Evolutionary conservation across 352 stramenopile genomes (phyloP).

Genomic region (Globisporangium acanthophoron): DNA sequence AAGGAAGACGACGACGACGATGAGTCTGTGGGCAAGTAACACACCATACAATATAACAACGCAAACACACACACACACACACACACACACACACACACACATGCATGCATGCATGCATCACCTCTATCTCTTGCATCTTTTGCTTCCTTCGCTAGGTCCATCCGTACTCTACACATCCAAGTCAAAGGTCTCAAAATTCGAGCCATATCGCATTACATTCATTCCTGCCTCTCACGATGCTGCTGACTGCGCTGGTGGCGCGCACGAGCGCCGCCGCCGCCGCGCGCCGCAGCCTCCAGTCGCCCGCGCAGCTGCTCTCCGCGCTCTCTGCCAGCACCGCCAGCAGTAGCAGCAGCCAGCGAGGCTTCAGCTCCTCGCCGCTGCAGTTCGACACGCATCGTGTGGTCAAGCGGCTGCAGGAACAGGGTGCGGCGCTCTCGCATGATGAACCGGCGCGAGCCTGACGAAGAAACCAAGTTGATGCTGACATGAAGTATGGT

Average conservation of each 20-base stretch:
- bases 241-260: background rate
- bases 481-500: background rate
- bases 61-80: no score
- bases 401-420: conserved; percentile 72
- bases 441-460: no score
- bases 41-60: background rate
- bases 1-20: background rate
- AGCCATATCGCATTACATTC: background rate
- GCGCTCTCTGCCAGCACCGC: background rate
- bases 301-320: background rate
- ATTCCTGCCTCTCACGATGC: background rate
- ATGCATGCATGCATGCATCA: no score
- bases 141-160: no score
- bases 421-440: conserved; percentile 37
- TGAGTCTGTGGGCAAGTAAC: background rate
- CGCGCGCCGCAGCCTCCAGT: background rate
- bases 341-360: background rate
- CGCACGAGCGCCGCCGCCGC: background rate
- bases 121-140: no score
- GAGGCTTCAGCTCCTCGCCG: conserved; percentile 12
- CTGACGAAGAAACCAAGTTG: no score
- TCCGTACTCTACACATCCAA: no score
- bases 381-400: conserved; percentile 48
- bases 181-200: no score
- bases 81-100: no score